These are phyloP conservation scores for Clarireedia sp. DNA, from an alignment of 2,329 filamentous ascomycete genomes.

Conservation along the genomic window DNA sequence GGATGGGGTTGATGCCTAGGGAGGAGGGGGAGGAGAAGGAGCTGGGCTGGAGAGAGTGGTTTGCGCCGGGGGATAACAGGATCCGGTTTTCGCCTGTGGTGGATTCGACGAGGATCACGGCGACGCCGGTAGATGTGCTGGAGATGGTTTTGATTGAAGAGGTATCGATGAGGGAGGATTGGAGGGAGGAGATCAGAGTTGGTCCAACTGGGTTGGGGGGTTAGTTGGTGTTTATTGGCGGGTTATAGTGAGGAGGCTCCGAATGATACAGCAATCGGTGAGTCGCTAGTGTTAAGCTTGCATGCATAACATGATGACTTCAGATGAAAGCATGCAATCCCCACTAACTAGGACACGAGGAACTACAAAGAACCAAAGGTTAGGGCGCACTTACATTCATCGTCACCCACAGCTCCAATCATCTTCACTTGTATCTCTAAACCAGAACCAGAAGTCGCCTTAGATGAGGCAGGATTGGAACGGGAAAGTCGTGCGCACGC, in stretches of 20 bases:
- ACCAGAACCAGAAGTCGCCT: slow-evolving; percentile 16
- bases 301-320: no score
- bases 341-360: no score
- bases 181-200: slow-evolving; percentile 50
- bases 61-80: slow-evolving; percentile 64
- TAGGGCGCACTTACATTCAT: not conserved
- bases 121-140: slow-evolving; percentile 55
- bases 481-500: slow-evolving; percentile 77
- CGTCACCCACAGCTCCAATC: slow-evolving; percentile 60
- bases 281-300: no score
- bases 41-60: slow-evolving; percentile 38
- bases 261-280: no score
- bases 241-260: no score
- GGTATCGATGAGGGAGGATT: slow-evolving; percentile 54
- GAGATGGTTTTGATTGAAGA: slow-evolving; percentile 40
- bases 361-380: no score
- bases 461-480: slow-evolving; percentile 29
- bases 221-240: slow-evolving; percentile 12
- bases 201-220: slow-evolving; percentile 53
- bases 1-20: slow-evolving; percentile 33
- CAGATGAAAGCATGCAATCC: no score
- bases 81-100: slow-evolving; percentile 70
- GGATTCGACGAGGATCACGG: slow-evolving; percentile 69
- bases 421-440: slow-evolving; percentile 49
- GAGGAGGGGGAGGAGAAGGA: slow-evolving; percentile 32